Evolutionary conservation across 2,329 filamentous ascomycete species (phyloP).

Genomic region (Paraphaeosphaeria minitans): DNA sequence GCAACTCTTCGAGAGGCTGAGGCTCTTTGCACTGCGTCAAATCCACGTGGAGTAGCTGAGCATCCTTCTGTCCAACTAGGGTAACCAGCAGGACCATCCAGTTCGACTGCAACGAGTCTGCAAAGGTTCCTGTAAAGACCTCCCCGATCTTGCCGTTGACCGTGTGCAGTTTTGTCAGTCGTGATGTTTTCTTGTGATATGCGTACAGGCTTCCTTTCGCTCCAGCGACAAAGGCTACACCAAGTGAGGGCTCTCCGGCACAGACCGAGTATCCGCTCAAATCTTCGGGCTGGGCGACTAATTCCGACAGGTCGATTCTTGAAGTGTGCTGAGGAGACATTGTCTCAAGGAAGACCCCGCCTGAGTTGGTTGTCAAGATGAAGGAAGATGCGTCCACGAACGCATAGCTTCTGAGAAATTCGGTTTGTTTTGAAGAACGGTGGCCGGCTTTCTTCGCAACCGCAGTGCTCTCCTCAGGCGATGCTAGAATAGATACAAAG

Average conservation of each 20-base stretch:
- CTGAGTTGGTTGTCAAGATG: slow-evolving; percentile 63
- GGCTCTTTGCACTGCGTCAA: not conserved
- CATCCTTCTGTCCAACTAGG: slow-evolving; percentile 42
- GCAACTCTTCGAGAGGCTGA: too few relatives aligned
- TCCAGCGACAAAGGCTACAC: slow-evolving; percentile 54
- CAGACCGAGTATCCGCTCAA: slow-evolving; percentile 57
- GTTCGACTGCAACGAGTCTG: slow-evolving; percentile 4
- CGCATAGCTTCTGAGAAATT: slow-evolving; percentile 65
- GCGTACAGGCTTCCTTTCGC: slow-evolving; percentile 50
- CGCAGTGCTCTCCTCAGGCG: not conserved
- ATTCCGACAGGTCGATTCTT: slow-evolving; percentile 24
- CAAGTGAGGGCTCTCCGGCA: slow-evolving; percentile 42
- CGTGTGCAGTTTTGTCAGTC: slow-evolving; percentile 31
- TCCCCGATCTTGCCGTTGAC: slow-evolving; percentile 49
- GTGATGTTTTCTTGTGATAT: slow-evolving; percentile 31
- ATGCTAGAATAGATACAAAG: slow-evolving; percentile 23
- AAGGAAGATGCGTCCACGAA: slow-evolving; percentile 62
- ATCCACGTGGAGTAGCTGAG: slow-evolving; percentile 38
- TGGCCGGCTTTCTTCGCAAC: slow-evolving; percentile 2
- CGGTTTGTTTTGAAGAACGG: slow-evolving; percentile 31
- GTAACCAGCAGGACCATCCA: slow-evolving; percentile 45
- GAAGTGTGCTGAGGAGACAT: slow-evolving; percentile 5
- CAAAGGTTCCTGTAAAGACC: slow-evolving; percentile 36
- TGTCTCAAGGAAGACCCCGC: slow-evolving; percentile 59
- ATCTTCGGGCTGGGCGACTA: slow-evolving; percentile 41